phyloP scores from a whole-genome alignment of 2,329 filamentous ascomycete species.

The Hyphodiscus sp. region DNA sequence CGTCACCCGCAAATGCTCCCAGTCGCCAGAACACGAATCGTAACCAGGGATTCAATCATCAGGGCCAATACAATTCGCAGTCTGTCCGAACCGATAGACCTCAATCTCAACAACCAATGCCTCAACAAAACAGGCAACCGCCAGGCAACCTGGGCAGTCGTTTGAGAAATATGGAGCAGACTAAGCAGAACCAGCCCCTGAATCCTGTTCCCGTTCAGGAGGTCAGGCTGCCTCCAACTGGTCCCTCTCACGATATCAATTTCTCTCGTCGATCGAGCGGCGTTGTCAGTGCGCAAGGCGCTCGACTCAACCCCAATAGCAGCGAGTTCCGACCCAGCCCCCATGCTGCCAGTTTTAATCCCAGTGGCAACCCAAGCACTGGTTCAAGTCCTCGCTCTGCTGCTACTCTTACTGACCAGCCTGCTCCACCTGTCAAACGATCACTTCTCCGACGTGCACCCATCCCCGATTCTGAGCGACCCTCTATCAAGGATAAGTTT shows the following conservation, averaged over 20 bases:
- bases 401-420: conserved; percentile 28
- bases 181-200: conserved; percentile 18
- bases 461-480: conserved; percentile 49
- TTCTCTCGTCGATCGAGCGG: conserved; percentile 49
- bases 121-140: conserved; percentile 18
- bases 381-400: conserved; percentile 65
- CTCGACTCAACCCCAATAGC: conserved; percentile 58
- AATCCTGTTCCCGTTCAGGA: conserved; percentile 40
- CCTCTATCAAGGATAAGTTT: conserved; percentile 48
- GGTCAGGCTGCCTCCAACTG: conserved; percentile 65
- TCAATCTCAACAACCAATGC: conserved; percentile 20
- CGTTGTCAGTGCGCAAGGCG: conserved; percentile 44
- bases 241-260: conserved; percentile 53
- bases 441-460: conserved; percentile 65
- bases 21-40: conserved; percentile 26
- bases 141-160: conserved; percentile 21
- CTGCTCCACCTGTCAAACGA: conserved; percentile 35
- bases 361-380: conserved; percentile 52
- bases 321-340: conserved; percentile 83
- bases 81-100: conserved; percentile 28
- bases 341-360: conserved; percentile 75
- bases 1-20: conserved; percentile 22
- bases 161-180: conserved; percentile 25
- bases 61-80: conserved; percentile 35
- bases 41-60: conserved; percentile 36